These are phyloP conservation scores for Penicillium odoratum DNA, from an alignment of 495 filamentous ascomycete species.

Conservation along the genomic window DNA sequence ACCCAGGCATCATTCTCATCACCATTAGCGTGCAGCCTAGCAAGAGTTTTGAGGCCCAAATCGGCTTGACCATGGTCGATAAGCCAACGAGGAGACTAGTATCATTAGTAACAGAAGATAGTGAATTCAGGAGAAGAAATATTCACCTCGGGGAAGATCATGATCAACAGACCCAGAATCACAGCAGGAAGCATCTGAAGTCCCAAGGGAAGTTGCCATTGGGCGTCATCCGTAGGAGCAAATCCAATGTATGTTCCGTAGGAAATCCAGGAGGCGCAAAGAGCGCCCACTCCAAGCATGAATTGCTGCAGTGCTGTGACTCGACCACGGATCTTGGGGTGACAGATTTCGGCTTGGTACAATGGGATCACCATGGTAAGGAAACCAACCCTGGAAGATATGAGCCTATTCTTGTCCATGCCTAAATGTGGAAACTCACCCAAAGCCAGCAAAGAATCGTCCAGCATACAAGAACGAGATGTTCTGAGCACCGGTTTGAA, in stretches of 20 bases:
- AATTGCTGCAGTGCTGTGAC: constrained; percentile 46
- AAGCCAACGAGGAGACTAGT: constrained; percentile 57
- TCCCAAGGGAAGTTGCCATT: constrained; percentile 45
- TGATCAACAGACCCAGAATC: constrained; percentile 40
- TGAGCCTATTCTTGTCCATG: not conserved
- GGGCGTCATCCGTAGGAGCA: constrained; percentile 41
- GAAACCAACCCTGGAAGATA: constrained; percentile 52
- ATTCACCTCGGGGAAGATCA: constrained; percentile 50
- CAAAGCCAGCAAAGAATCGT: constrained; percentile 45
- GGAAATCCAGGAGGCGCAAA: constrained; percentile 43
- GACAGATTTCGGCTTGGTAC: constrained; percentile 48
- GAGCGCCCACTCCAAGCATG: constrained; percentile 45
- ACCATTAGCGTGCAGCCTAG: constrained; percentile 50
- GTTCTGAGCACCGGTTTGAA: constrained; percentile 41
- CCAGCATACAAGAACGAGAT: constrained; percentile 42
- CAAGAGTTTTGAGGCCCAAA: constrained; percentile 51
- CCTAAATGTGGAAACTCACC: constrained; percentile 49
- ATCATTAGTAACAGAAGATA: constrained; percentile 13
- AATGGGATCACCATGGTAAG: constrained; percentile 54
- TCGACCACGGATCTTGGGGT: constrained; percentile 45
- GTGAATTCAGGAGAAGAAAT: not conserved
- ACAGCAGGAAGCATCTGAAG: constrained; percentile 46
- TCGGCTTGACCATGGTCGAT: constrained; percentile 48
- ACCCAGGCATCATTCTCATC: constrained; percentile 45
- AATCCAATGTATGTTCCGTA: constrained; percentile 52